Conservation (phyloP, 306 rosid genomes). For the Inga oerstediana region DNA sequence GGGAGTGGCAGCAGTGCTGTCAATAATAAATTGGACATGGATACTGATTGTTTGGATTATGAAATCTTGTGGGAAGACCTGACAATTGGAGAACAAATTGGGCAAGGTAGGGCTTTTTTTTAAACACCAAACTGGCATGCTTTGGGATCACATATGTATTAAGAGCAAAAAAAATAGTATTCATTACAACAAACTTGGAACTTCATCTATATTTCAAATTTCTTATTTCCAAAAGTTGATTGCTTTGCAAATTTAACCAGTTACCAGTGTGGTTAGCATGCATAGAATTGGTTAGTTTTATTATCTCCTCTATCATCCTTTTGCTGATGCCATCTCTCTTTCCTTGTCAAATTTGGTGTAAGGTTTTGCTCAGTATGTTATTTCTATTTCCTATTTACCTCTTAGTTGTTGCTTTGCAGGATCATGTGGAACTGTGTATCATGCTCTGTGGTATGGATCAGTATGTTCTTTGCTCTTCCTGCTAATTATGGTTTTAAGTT, state of each 20-base stretch:
- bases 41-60: conserved; percentile 86
- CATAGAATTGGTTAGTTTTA: neutral
- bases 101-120: conserved; percentile 70
- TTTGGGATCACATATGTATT: conserved; percentile 16
- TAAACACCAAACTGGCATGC: conserved; percentile 8
- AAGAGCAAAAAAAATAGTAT: neutral
- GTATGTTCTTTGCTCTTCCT: conserved; percentile 79
- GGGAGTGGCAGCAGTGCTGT: conserved; percentile 88
- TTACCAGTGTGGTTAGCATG: conserved; percentile 14
- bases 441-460: conserved; percentile 99
- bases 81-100: conserved; percentile 90
- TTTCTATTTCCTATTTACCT: conserved; percentile 28
- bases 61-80: conserved; percentile 99
- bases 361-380: conserved; percentile 30
- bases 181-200: neutral
- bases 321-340: neutral
- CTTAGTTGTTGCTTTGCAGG: conserved; percentile 65
- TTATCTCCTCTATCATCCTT: neutral
- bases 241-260: conserved; percentile 16
- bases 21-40: conserved; percentile 72
- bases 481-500: conserved; percentile 36
- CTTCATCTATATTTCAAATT: conserved; percentile 6
- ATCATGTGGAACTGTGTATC: conserved; percentile 98
- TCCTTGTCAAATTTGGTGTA: neutral
- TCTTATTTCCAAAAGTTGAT: neutral